Evolutionary conservation across 78 protist genomes (phyloP).

Genomic region (Cyanophora paradoxa): DNA sequence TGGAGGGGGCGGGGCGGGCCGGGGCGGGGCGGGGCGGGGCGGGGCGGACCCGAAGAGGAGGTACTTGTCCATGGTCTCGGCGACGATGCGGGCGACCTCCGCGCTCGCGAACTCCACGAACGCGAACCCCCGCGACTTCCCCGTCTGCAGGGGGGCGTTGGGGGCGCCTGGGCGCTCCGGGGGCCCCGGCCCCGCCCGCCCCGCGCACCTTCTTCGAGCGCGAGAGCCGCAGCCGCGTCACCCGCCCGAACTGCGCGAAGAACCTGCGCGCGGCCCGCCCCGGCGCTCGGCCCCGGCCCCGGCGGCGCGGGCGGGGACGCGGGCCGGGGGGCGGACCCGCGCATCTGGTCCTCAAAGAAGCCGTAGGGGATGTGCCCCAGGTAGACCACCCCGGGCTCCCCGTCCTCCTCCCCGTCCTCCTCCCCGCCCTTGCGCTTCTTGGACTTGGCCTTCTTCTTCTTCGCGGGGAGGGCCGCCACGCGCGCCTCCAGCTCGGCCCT

Average conservation of each 20-base stretch:
- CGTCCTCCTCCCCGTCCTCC: too few species aligned
- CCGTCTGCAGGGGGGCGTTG: constrained; percentile 42
- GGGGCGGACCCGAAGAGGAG: too few species aligned
- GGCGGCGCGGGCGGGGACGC: too few species aligned
- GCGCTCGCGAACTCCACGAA: constrained; percentile 60
- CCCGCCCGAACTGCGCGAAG: constrained; percentile 77
- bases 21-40: constrained; percentile 1
- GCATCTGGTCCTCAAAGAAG: constrained; percentile 72
- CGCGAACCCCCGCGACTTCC: constrained; percentile 39
- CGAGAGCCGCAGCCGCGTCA: constrained; percentile 41
- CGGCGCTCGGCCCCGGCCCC: too few species aligned
- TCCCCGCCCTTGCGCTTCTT: too few species aligned
- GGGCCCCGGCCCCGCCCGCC: too few species aligned
- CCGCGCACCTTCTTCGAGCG: constrained; percentile 20
- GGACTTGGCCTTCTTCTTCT: too few species aligned
- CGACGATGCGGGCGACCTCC: constrained; percentile 62
- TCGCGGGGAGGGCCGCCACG: too few species aligned
- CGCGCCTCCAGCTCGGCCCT: too few species aligned
- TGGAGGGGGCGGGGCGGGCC: background rate
- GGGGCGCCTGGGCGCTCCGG: too few species aligned
- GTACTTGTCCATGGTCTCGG: constrained; percentile 67
- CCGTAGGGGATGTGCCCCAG: constrained; percentile 80
- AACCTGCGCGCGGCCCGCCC: too few species aligned
- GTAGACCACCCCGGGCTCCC: constrained; percentile 51
- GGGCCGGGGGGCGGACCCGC: too few species aligned